Evolutionary conservation across 2,329 filamentous ascomycete genomes (phyloP), one percentile per base, ranked within the genome.

Genomic region (Clonostachys solani): DNA sequence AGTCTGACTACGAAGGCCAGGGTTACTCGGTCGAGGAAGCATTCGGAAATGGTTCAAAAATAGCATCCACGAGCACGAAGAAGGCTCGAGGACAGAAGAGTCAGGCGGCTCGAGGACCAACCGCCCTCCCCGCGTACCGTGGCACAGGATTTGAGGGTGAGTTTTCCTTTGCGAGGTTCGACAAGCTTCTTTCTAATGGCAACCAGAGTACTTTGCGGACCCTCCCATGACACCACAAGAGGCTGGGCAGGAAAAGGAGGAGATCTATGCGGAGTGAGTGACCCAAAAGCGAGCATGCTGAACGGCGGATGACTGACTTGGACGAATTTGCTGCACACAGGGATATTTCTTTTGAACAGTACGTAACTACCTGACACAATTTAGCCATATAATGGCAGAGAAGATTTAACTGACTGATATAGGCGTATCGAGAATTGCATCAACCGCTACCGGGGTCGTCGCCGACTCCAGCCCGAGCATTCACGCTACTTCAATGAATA

Each of bases 361-460:
- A 71, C 13, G 45, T 18, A 29, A 9, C 23, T 29, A 29, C 23
- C 23, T 29, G 8, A 9, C 23, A 9, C 9, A 29, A 17, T 7
- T 16, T 6, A 15, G 35, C 29, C 6, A 43, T 40, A n/a, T 29
- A 6, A 12, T 29, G 23, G 13, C 33, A 37, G 16, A 43, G 9
- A 5, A 5, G 12, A 38, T 29, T 10, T 29, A 34, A 17, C 36
- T 48, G 16, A 42, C 41, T 16, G 17, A 19, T 36, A 1, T 43
- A 87, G 86, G 47, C 89, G 94, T 42, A 89, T 97, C 38, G 86
- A 96, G 60, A 79, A 84, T 23, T 94, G 89, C 42, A 87, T 97
- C 47, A 84, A 91, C 54, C 86, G 90, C 13, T 99, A 86, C 68
- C 83, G 87, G 51, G 75, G 80, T 35, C 87, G 84, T 42, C 86